Percentiles rank a stretch among this genome's conserved stretches.
Conservation (phyloP, 768 basidiomycete genomes). For the Boletus bicolor region DNA sequence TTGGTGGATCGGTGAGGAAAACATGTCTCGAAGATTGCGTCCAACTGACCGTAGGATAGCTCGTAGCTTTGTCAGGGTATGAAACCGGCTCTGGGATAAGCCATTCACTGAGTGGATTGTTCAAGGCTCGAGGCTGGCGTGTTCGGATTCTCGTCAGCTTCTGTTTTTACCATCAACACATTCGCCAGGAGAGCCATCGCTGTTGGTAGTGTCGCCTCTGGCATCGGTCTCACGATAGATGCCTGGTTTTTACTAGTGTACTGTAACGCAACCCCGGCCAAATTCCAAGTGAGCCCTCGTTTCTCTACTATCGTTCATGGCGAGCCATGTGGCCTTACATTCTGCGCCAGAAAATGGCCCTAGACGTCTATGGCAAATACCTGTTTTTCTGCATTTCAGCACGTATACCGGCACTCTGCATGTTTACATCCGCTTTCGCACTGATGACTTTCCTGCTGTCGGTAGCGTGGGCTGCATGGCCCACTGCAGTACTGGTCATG, state of each 20-base stretch:
- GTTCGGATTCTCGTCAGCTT: conserved; percentile 56
- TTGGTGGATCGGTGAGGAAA: conserved; percentile 54
- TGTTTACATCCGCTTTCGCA: conserved; percentile 52
- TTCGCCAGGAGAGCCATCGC: conserved; percentile 53
- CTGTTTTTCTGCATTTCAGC: conserved; percentile 69
- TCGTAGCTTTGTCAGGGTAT: conserved; percentile 60
- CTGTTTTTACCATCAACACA: conserved; percentile 47
- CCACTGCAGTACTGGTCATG: conserved; percentile 55
- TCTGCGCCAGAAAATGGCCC: conserved; percentile 29
- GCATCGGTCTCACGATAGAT: conserved; percentile 60
- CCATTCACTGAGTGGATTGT: background rate
- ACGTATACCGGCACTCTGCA: conserved; percentile 59
- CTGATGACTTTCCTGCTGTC: conserved; percentile 58
- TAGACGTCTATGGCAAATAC: conserved; percentile 57
- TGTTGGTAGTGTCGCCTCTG: conserved; percentile 56
- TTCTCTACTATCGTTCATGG: background rate
- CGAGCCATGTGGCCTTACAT: background rate
- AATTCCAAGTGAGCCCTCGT: conserved; percentile 48
- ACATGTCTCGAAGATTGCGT: background rate
- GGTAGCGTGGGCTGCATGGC: conserved; percentile 65
- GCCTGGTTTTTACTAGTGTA: conserved; percentile 68
- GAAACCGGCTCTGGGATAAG: conserved; percentile 10
- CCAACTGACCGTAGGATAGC: conserved; percentile 31
- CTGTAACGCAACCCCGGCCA: conserved; percentile 46
- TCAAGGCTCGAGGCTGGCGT: conserved; percentile 50